Conservation (phyloP, 2,329 filamentous ascomycete genomes). For the Zymoseptoria passerinii region DNA sequence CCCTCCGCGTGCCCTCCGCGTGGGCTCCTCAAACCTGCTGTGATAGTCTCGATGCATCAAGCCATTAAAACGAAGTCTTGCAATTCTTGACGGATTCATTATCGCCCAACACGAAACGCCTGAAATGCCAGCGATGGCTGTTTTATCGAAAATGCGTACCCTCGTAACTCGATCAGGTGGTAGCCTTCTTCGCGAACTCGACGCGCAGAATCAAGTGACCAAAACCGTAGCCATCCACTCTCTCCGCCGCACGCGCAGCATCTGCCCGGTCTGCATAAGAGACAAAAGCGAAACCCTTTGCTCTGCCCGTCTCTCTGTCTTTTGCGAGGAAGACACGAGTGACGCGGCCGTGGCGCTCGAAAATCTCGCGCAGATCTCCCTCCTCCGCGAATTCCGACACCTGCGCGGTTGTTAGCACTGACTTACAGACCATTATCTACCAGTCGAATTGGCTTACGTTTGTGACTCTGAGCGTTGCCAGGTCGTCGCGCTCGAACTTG, state of each 20-base stretch:
- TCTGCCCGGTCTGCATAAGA: slow-evolving; percentile 86
- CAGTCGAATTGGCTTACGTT: slow-evolving; percentile 59
- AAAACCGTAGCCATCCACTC: slow-evolving; percentile 94
- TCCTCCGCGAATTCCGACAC: slow-evolving; percentile 97
- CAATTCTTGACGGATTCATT: background rate
- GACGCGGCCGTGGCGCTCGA: slow-evolving; percentile 93
- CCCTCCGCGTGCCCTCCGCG: background rate
- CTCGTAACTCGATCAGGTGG: slow-evolving; percentile 5
- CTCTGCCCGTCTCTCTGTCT: slow-evolving; percentile 89
- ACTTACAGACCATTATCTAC: background rate
- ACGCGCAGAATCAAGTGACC: slow-evolving; percentile 79
- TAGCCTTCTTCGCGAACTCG: slow-evolving; percentile 68
- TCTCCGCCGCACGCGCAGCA: slow-evolving; percentile 85
- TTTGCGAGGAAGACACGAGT: slow-evolving; percentile 97
- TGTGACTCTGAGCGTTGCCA: slow-evolving; percentile 92
- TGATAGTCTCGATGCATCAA: background rate
- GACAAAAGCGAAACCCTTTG: slow-evolving; percentile 99
- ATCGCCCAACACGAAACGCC: background rate
- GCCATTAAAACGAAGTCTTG: background rate
- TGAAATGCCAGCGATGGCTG: background rate
- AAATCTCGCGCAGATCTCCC: slow-evolving; percentile 90
- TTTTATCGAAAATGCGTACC: background rate
- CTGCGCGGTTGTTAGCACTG: slow-evolving; percentile 40
- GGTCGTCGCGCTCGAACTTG: slow-evolving; percentile 94
- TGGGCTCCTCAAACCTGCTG: background rate